Percentiles rank a stretch among this genome's conserved stretches.
phyloP scores from a whole-genome alignment of 495 filamentous ascomycete genomes.

The Staphylotrichum tortipilum region DNA sequence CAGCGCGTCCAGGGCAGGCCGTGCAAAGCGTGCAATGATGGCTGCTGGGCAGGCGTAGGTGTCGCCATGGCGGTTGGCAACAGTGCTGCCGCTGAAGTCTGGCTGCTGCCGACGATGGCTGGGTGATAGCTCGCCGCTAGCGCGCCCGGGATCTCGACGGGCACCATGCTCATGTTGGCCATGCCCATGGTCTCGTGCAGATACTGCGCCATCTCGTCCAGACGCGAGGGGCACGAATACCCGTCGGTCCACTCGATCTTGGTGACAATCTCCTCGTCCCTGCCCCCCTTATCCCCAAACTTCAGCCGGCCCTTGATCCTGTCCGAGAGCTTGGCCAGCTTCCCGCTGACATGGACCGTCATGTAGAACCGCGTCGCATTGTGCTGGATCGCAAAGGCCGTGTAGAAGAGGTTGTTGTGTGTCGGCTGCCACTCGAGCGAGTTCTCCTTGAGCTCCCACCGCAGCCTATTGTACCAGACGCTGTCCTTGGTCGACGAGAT shows the following conservation, averaged over 20 bases:
- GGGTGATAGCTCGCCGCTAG: conserved; percentile 10
- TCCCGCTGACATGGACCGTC: conserved; percentile 24
- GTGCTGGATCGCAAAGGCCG: conserved; percentile 29
- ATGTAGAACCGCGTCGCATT: conserved; percentile 25
- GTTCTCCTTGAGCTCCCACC: conserved; percentile 26
- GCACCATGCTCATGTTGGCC: conserved; percentile 14
- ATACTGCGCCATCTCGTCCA: conserved; percentile 15
- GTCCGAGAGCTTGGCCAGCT: conserved; percentile 4
- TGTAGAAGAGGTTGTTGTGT: conserved; percentile 24
- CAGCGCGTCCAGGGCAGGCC: too few relatives aligned
- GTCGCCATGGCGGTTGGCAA: not conserved
- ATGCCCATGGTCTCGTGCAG: conserved; percentile 17
- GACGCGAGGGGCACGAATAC: conserved; percentile 4
- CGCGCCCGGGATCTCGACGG: conserved; percentile 19
- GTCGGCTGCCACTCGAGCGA: conserved; percentile 18
- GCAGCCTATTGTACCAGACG: conserved; percentile 14
- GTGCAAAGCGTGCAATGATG: too few relatives aligned
- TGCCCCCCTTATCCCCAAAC: conserved; percentile 6
- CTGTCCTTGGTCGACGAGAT: conserved; percentile 1
- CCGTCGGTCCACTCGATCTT: conserved; percentile 16
- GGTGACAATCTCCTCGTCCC: conserved; percentile 11
- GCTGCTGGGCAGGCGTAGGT: too few relatives aligned
- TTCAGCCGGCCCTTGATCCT: conserved; percentile 7
- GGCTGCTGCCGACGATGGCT: too few relatives aligned
- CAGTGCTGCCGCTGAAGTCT: too few relatives aligned